Evolutionary conservation across 768 basidiomycete genomes (phyloP).

Genomic region (Chlorophyllum brunneum): DNA sequence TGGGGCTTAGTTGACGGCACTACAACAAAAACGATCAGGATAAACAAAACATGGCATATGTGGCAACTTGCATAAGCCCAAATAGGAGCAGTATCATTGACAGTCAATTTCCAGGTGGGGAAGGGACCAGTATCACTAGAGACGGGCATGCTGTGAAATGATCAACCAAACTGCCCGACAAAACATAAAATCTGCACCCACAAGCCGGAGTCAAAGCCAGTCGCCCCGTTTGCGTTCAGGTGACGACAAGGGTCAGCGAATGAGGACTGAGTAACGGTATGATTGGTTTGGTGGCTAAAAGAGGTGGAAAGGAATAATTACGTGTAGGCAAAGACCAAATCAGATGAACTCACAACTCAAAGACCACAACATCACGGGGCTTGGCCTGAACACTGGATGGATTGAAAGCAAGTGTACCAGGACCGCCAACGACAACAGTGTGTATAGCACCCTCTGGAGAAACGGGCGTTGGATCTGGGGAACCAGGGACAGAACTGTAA

Average conservation of each 20-base stretch:
- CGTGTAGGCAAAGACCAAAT: not conserved
- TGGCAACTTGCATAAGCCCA: conserved; percentile 48
- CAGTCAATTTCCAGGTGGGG: conserved; percentile 54
- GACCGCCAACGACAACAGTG: conserved; percentile 53
- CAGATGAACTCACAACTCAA: conserved; percentile 48
- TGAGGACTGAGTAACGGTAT: conserved; percentile 59
- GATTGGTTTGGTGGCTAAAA: conserved; percentile 60
- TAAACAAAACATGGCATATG: not conserved
- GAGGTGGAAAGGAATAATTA: not conserved
- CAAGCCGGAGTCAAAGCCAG: conserved; percentile 59
- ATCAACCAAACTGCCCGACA: conserved; percentile 1
- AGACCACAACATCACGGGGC: conserved; percentile 52
- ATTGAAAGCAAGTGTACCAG: conserved; percentile 42
- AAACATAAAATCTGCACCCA: conserved; percentile 23
- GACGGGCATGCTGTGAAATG: conserved; percentile 33
- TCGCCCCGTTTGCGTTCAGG: conserved; percentile 33
- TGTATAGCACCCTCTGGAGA: conserved; percentile 42
- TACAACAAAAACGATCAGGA: conserved; percentile 17
- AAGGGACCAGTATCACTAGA: conserved; percentile 37
- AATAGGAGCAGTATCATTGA: conserved; percentile 54
- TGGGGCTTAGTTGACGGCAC: conserved; percentile 37
- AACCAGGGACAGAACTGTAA: conserved; percentile 54
- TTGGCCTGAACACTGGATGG: conserved; percentile 46
- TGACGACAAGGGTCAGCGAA: conserved; percentile 57
- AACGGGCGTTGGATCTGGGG: conserved; percentile 51